These are phyloP conservation scores for Hermanozyma aechmeae DNA, from an alignment of 805 yeast genomes.

Conservation along the genomic window DNA sequence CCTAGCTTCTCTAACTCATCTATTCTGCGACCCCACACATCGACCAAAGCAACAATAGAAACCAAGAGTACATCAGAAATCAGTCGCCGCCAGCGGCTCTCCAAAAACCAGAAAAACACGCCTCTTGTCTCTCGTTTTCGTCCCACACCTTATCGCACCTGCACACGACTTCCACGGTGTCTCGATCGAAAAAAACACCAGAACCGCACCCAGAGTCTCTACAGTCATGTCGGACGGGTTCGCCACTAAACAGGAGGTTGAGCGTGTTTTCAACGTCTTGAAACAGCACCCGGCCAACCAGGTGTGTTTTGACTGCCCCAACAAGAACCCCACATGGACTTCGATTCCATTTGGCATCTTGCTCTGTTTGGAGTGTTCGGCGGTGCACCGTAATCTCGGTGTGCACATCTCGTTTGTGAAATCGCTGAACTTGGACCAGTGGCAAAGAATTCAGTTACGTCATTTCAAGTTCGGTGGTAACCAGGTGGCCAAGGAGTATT, in stretches of 20 bases:
- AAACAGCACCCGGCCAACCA: conserved; percentile 66
- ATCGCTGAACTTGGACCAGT: conserved; percentile 84
- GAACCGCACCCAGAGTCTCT: too few relatives aligned
- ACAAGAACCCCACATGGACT: conserved; percentile 97
- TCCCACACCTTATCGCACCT: too few relatives aligned
- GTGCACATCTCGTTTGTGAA: conserved; percentile 94
- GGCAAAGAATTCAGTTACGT: conserved; percentile 87
- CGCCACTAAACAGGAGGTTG: conserved; percentile 64
- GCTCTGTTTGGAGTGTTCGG: conserved; percentile 89
- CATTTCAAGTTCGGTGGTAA: conserved; percentile 94
- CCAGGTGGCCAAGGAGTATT: conserved; percentile 73
- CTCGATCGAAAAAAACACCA: too few relatives aligned
- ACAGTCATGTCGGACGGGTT: conserved; percentile 39
- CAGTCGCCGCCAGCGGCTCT: too few relatives aligned
- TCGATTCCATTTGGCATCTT: conserved; percentile 93
- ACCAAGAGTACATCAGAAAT: too few relatives aligned
- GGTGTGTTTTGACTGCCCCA: conserved; percentile 87
- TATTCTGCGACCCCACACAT: too few relatives aligned
- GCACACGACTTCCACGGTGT: too few relatives aligned
- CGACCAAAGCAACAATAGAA: too few relatives aligned
- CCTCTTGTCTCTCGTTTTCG: too few relatives aligned
- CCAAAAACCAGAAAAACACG: too few relatives aligned
- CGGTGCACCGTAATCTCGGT: conserved; percentile 91
- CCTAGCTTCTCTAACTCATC: too few relatives aligned
- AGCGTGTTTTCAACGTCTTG: conserved; percentile 53